Conservation (phyloP, 768 basidiomycete species). For the Leccinum fibrillosum region DNA sequence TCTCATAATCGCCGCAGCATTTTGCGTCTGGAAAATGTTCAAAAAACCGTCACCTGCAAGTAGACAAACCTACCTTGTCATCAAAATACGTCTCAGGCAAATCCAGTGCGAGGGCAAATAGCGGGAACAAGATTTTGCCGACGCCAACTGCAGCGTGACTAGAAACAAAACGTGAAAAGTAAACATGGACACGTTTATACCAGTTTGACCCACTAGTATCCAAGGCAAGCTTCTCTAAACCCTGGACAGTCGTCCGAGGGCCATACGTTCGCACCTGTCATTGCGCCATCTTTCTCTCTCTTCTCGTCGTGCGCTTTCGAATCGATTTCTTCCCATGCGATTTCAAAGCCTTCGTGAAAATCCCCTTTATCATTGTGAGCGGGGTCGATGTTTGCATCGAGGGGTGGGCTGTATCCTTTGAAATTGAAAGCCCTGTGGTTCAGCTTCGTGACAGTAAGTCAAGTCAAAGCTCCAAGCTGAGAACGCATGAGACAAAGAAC, state of each 20-base stretch:
- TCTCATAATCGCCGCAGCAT: too few relatives aligned
- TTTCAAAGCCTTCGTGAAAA: constrained; percentile 86
- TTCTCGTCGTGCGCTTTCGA: constrained; percentile 24
- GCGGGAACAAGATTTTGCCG: too few relatives aligned
- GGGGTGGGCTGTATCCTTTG: constrained; percentile 72
- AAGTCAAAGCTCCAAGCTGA: background rate
- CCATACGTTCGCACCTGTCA: constrained; percentile 79
- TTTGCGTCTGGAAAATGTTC: too few relatives aligned
- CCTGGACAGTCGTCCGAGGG: constrained; percentile 56
- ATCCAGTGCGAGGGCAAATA: too few relatives aligned
- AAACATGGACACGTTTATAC: too few relatives aligned
- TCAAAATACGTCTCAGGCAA: too few relatives aligned
- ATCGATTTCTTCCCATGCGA: constrained; percentile 64
- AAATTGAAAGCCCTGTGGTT: constrained; percentile 70
- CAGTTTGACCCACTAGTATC: constrained; percentile 57
- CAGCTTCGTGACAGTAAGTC: constrained; percentile 40
- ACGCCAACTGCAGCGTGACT: too few relatives aligned
- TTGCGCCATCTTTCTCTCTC: constrained; percentile 45
- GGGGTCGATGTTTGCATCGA: constrained; percentile 73
- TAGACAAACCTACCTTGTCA: too few relatives aligned
- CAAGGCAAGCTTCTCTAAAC: constrained; percentile 56
- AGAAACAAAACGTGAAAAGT: too few relatives aligned
- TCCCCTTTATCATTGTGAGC: constrained; percentile 67
- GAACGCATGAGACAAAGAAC: background rate
- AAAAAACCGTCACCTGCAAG: too few relatives aligned